phyloP scores from a whole-genome alignment of 768 basidiomycete species.

The Tulasnella sp. region DNA sequence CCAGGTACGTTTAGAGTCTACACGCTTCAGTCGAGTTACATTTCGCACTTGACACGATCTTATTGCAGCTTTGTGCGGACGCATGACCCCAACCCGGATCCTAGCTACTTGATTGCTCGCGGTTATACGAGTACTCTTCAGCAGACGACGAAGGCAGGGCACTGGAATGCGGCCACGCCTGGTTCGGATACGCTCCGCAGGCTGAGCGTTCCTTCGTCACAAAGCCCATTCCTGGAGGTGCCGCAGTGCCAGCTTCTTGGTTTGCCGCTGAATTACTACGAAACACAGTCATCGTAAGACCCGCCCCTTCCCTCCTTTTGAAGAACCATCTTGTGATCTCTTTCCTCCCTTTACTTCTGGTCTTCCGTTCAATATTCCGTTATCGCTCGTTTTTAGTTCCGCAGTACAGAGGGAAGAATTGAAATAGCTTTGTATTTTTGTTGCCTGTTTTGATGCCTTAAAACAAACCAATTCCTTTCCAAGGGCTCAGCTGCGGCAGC shows the following conservation, averaged over 20 bases:
- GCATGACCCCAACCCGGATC: conserved; percentile 38
- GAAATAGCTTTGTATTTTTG: too few species aligned
- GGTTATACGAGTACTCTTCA: conserved; percentile 33
- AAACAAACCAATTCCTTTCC: too few species aligned
- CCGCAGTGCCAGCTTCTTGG: conserved; percentile 32
- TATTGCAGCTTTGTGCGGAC: conserved; percentile 33
- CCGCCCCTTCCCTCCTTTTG: too few species aligned
- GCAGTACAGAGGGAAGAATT: too few species aligned
- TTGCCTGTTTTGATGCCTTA: too few species aligned
- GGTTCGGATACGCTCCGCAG: conserved; percentile 27
- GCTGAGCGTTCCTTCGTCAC: conserved; percentile 29
- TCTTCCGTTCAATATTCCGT: too few species aligned
- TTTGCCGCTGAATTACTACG: neutral
- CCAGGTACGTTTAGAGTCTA: conserved; percentile 4
- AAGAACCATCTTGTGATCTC: too few species aligned
- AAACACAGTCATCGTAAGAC: too few species aligned
- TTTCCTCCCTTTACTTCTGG: too few species aligned
- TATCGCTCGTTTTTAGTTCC: too few species aligned
- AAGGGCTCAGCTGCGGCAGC: too few species aligned
- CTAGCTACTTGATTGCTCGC: conserved; percentile 33
- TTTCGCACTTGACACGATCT: conserved; percentile 8
- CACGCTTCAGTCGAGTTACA: too few species aligned
- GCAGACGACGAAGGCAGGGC: conserved; percentile 25
- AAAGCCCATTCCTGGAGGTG: conserved; percentile 29
- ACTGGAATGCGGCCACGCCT: conserved; percentile 31